phyloP scores from a whole-genome alignment of 148 eudicot species.

The Rheum nobile region DNA sequence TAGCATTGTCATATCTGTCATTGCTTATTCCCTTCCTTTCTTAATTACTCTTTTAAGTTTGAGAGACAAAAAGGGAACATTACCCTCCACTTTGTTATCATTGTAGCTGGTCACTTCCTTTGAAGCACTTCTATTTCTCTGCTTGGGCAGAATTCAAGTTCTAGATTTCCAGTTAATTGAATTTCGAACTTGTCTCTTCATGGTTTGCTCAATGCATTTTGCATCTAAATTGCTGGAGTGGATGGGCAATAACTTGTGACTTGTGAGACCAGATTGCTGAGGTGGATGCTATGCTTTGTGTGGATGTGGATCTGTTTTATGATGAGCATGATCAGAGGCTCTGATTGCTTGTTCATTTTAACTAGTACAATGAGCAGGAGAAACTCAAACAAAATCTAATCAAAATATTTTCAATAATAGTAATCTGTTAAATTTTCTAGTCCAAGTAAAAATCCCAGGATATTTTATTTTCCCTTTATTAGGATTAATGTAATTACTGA shows the following conservation, averaged over 20 bases:
- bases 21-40: not conserved
- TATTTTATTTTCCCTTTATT: not conserved
- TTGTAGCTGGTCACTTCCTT: slow-evolving; percentile 5
- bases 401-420: no score
- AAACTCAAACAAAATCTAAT: not conserved
- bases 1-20: not conserved
- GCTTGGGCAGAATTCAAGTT: not conserved
- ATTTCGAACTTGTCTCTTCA: not conserved
- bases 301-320: not conserved
- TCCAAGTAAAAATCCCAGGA: not conserved
- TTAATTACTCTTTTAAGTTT: not conserved
- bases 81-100: not conserved
- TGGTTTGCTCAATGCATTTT: not conserved
- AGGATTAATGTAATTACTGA: not conserved
- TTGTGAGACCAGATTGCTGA: not conserved
- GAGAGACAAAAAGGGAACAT: not conserved
- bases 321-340: not conserved
- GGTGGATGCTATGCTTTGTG: not conserved
- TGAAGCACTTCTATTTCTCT: not conserved
- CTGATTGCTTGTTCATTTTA: not conserved
- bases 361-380: not conserved
- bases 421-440: not conserved
- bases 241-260: not conserved
- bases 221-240: not conserved
- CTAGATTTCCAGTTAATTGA: not conserved